phyloP scores from a whole-genome alignment of 2,329 filamentous ascomycete species.

The Sporothrix pseudoabietina region DNA sequence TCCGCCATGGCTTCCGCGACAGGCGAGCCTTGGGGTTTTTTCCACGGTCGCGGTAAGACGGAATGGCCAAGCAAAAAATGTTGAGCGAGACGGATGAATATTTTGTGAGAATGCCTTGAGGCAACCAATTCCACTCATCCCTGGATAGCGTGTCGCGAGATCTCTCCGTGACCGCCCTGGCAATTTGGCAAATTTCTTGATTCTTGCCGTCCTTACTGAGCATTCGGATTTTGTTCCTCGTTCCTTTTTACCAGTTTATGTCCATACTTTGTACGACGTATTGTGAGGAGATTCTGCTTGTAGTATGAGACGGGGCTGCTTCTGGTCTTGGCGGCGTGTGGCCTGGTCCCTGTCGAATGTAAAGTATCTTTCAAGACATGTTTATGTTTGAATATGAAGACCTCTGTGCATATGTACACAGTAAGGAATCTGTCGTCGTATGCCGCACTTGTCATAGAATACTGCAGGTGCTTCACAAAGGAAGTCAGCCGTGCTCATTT shows the following conservation, averaged over 20 bases:
- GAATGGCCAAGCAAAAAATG: background rate
- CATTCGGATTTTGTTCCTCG: background rate
- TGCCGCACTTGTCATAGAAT: background rate
- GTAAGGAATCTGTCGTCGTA: background rate
- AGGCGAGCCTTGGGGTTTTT: background rate
- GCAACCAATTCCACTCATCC: constrained; percentile 9
- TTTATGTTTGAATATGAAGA: too few relatives aligned
- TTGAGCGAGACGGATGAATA: background rate
- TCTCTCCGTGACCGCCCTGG: background rate
- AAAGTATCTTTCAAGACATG: background rate
- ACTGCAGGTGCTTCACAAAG: constrained; percentile 5
- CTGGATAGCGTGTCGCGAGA: constrained; percentile 16
- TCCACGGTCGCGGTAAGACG: background rate
- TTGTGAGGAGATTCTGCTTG: background rate
- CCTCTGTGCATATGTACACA: too few relatives aligned
- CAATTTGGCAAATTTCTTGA: background rate
- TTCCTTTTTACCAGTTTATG: background rate
- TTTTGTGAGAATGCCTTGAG: constrained; percentile 8
- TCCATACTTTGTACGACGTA: background rate
- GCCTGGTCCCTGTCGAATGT: background rate
- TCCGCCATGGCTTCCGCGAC: background rate
- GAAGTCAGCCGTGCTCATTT: constrained; percentile 23
- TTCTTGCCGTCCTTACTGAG: background rate
- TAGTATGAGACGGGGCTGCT: background rate
- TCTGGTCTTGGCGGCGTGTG: background rate